Evolutionary conservation across 805 yeast genomes (phyloP), one percentile per base, ranked within the genome.

Genomic region (Metschnikowia colocasiae): DNA sequence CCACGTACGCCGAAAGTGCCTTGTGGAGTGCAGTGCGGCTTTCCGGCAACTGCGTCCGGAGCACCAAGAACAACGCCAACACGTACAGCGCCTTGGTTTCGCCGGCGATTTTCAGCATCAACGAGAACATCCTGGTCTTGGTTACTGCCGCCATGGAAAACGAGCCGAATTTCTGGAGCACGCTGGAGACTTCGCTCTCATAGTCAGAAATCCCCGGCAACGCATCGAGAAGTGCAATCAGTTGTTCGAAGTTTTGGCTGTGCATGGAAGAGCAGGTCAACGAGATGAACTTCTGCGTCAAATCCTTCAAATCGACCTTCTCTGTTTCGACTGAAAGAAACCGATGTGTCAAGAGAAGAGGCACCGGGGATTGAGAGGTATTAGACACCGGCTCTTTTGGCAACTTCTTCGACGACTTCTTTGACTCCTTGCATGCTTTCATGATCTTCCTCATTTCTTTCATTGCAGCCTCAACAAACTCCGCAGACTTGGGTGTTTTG

Each of bases 51-150:
- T 10, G 36, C 9, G 22, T 47, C 45, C 40, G 34, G 18, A 53
- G 42, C n/a, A 53, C 52, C 45, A 53, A 41, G 32, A 41, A 53
- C 41, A 55, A 40, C n/a, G 54, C 48, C 25, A 47, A 35, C 6
- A 55, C 48, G 25, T 29, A 51, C 5, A 27, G 9, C 1, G 53
- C 50, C 13, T 47, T 32, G 12, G 40, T 25, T 3, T n/a, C 30
- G 15, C 19, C 45, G 19, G 41, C 31, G 12, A 43, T 36, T 34
- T 48, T 46, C 20, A 48, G 16, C 27, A 46, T 49, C 25, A 52
- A 40, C 3, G 44, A 29, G 18, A 50, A 54, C 13, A 54, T 46
- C 23, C 37, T 40, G 6, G 42, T 27, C 18, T 33, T 46, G 19
- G 51, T 23, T 6, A 36, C 12, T 3, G 29, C 23, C 7, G 53